Evolutionary conservation across 257 asterid genomes (phyloP), one percentile per base, ranked within the genome.

Genomic region (Ballota nigra): DNA sequence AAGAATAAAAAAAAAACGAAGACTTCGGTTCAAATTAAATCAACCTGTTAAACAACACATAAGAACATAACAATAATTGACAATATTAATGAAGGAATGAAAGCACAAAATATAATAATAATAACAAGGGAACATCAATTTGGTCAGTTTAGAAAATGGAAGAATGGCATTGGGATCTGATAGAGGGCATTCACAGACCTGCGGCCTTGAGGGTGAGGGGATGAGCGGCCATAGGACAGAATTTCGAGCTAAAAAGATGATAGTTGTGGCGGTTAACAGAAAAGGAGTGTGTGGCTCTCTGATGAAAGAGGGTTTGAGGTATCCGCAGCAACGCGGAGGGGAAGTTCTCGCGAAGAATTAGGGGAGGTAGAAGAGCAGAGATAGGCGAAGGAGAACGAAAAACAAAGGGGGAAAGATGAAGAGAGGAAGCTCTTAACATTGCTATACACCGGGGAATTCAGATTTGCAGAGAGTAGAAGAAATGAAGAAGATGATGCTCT

Each of bases 381-480:
- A 79, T 68, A 4, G 86, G 79, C 33, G 82, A 69, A 6, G 80
- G 70, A 57, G 80, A 53, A 66, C 71, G 34, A 70, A 59, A 59
- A 31, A 71, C 72, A 24, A 66, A 64, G 29, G 86, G 77, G 5
- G 85, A 78, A 3, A 71, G 80, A 38, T 74, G 84, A 69, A 65
- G 75, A 18, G 83, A 74, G 18, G 88, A 80, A 68, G 81, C 81
- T 75, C 92, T 81, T 57, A 88, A 73, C 92, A 91, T 85, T 45
- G 66, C 76, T 61, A 16, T 15, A 8, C 4, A 1, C 51, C 22
- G 33, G 3, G 45, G 41, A 24, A 49, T 36, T 49, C 23, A 43
- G 47, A 65, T 51, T 34, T 45, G 52, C 43, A 23, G 55, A 45
- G 20, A 8, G 8, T 4, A 45, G 20, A 45, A 45, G 53, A 45